These are phyloP conservation scores for Ophiostoma pallidulum DNA, from an alignment of 2,329 filamentous ascomycete species.

Conservation along the genomic window DNA sequence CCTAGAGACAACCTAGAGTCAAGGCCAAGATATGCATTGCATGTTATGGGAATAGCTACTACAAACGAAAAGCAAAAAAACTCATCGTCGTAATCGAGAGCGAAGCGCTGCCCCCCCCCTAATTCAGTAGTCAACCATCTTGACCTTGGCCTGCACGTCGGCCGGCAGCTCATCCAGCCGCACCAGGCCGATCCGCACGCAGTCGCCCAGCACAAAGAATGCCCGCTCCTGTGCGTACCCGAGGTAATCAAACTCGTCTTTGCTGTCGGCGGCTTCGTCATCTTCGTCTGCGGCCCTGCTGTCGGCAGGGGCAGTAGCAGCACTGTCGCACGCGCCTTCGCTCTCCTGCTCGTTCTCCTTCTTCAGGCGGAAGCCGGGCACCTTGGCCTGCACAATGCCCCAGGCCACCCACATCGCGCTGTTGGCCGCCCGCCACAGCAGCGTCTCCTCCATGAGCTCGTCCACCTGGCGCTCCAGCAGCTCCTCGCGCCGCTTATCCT, in stretches of 20 bases:
- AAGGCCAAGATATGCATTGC: too few species aligned
- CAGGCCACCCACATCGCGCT: conserved; percentile 89
- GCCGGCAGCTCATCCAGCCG: conserved; percentile 66
- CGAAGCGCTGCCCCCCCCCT: neutral
- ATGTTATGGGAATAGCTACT: too few species aligned
- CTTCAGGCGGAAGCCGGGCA: conserved; percentile 49
- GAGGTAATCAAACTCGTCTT: conserved; percentile 85
- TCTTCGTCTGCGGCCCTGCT: conserved; percentile 16
- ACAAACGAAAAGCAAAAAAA: too few species aligned
- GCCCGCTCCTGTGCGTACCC: conserved; percentile 84
- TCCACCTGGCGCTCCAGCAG: conserved; percentile 57
- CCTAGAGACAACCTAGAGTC: too few species aligned
- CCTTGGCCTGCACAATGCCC: conserved; percentile 91
- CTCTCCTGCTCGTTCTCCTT: conserved; percentile 31
- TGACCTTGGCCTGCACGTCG: conserved; percentile 53
- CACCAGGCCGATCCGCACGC: conserved; percentile 66
- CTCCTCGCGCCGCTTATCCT: conserved; percentile 54
- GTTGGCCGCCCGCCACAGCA: conserved; percentile 80
- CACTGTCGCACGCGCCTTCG: conserved; percentile 18
- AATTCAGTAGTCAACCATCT: conserved; percentile 48
- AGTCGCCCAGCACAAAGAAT: conserved; percentile 91
- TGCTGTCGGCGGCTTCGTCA: conserved; percentile 25
- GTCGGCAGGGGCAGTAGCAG: neutral
- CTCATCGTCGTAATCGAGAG: too few species aligned
- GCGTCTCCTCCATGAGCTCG: conserved; percentile 65